Conservation (phyloP, 2,329 filamentous ascomycete species). For the Tolypocladium nubicola region DNA sequence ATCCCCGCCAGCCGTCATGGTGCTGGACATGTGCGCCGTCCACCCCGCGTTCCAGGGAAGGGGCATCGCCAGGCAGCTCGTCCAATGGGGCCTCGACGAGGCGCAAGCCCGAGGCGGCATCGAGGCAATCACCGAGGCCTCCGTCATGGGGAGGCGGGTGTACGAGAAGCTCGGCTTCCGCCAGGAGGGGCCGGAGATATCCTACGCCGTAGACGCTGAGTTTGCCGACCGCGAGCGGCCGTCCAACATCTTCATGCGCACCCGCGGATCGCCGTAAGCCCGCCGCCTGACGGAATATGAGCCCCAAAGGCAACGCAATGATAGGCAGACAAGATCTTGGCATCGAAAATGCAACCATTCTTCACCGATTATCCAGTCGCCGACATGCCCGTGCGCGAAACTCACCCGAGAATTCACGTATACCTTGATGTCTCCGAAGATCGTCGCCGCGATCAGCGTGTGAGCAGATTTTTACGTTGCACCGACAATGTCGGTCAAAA, state of each 20-base stretch:
- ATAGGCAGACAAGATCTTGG: neutral
- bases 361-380: neutral
- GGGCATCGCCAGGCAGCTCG: constrained; percentile 33
- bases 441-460: neutral
- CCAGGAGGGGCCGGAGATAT: constrained; percentile 26
- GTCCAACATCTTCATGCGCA: constrained; percentile 36
- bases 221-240: constrained; percentile 25
- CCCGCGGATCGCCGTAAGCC: constrained; percentile 3
- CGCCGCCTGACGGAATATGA: neutral
- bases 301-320: neutral
- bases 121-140: constrained; percentile 20
- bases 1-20: constrained; percentile 33
- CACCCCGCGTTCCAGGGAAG: constrained; percentile 41
- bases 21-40: constrained; percentile 40
- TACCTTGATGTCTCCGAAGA: neutral
- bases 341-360: neutral
- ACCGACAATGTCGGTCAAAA: too few relatives aligned
- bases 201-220: constrained; percentile 31
- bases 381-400: neutral
- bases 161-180: constrained; percentile 36
- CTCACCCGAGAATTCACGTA: too few relatives aligned
- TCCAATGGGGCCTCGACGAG: constrained; percentile 36
- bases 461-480: too few relatives aligned
- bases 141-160: constrained; percentile 17
- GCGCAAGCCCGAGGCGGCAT: constrained; percentile 26